Base-by-base conservation (phyloP, 768 basidiomycete species). In the Erythrobasidium yunnanense region DNA sequence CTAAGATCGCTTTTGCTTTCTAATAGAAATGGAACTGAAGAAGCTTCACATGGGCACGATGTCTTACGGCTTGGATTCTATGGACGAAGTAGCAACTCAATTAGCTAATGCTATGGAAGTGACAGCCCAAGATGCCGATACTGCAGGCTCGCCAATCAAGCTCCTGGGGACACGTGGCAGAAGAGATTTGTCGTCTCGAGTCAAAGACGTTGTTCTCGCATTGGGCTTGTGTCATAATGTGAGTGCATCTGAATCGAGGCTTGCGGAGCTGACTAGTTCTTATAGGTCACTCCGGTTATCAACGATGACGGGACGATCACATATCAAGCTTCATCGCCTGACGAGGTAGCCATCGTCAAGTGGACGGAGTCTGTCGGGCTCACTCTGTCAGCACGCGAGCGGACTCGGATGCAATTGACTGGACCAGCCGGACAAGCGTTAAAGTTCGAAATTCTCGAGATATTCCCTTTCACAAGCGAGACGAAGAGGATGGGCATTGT, bases 401-500 rank as follows among this genome's bases (percentile, higher is more conserved):
- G 95, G 38, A 87, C 87, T 0, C 82, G 81, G n/a, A 93, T 97
- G 75, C 85, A 87, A 29, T 79, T 99, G 5, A 85, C 83, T 67
- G 84, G 85, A 0, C 85, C 88, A 0, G 75, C 81, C 3, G 87
- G 87, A 6, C 72, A 78, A 1, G 79, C 79, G 6, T 75, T 92
- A 53, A 78, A 79, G 11, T 97, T 85, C 73, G 90, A 90, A 62
- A 83, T 99, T 55, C 85, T 97, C 60, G 87, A 92, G 53, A 83
- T 99, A 66, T 99, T 99, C 78, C 95, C 95, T 0, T 97, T 99
- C 78, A 97, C 93, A 0, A 95, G 90, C 13, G 95, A 97, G 76
- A 91, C 91, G 0, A 97, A 99, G 76, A 88, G 95, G 29, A 99
- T 97, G 95, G 92, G 95, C 32, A 96, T 97, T 73, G 82, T 99